Conservation (phyloP, 2,329 filamentous ascomycete species). For the Ophiostoma fasciatum region DNA sequence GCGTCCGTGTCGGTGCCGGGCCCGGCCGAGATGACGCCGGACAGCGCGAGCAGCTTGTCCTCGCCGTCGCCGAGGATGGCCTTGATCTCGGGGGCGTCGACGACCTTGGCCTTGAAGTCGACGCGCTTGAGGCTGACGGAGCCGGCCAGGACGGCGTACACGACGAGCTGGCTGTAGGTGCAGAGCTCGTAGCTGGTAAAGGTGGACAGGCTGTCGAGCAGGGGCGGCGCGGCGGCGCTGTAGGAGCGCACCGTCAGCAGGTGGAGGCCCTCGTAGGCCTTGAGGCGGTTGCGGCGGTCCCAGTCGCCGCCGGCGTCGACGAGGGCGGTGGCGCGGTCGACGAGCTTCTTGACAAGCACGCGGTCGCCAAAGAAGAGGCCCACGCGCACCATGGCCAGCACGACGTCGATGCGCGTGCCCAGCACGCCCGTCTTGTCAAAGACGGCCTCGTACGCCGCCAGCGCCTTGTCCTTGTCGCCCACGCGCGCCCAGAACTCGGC, state of each 20-base stretch:
- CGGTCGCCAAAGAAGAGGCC: constrained; percentile 95
- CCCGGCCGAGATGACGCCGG: constrained; percentile 66
- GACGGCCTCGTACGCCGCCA: constrained; percentile 80
- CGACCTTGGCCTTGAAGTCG: constrained; percentile 98
- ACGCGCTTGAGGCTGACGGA: constrained; percentile 90
- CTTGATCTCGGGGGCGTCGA: constrained; percentile 96
- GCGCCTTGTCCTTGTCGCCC: constrained; percentile 95
- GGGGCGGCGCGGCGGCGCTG: constrained; percentile 73
- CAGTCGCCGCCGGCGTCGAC: constrained; percentile 95
- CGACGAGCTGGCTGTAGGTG: constrained; percentile 86
- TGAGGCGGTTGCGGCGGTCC: constrained; percentile 94
- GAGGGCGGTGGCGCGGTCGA: constrained; percentile 76
- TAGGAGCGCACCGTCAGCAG: constrained; percentile 86
- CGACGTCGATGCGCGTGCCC: constrained; percentile 92
- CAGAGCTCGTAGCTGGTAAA: constrained; percentile 98
- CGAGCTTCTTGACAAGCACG: constrained; percentile 78
- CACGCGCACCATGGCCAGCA: constrained; percentile 90
- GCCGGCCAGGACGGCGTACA: constrained; percentile 90
- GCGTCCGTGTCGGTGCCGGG: constrained; percentile 60
- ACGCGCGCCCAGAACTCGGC: constrained; percentile 94
- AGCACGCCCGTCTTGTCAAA: constrained; percentile 96
- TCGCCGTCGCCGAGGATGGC: constrained; percentile 84
- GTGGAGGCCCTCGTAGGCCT: constrained; percentile 94
- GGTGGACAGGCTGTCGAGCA: constrained; percentile 92
- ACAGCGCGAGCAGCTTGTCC: constrained; percentile 72